These are phyloP conservation scores for Candida freyschussii DNA, from an alignment of 1,139 yeast genomes.

Conservation along the genomic window DNA sequence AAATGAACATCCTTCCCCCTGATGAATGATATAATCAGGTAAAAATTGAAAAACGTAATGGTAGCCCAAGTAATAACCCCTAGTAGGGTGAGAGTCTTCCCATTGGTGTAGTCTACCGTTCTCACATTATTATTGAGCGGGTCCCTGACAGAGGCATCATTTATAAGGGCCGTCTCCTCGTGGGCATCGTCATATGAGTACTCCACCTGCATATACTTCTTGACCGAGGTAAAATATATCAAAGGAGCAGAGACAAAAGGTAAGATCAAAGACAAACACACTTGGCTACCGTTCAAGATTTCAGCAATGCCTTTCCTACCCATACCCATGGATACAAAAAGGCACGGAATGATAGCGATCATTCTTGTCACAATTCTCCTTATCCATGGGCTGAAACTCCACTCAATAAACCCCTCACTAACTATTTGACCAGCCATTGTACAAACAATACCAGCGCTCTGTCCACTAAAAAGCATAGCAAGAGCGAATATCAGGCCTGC, in stretches of 20 bases:
- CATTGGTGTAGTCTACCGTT: conserved; percentile 61
- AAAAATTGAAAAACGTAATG: conserved; percentile 71
- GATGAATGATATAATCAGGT: conserved; percentile 65
- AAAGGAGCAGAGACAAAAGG: conserved; percentile 92
- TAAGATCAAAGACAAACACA: conserved; percentile 72
- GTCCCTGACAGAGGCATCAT: conserved; percentile 4
- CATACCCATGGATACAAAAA: conserved; percentile 66
- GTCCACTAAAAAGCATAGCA: conserved; percentile 92
- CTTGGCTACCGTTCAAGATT: conserved; percentile 83
- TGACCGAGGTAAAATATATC: conserved; percentile 74
- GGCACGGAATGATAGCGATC: conserved; percentile 85
- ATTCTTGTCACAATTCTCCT: conserved; percentile 80
- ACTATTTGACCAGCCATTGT: conserved; percentile 97
- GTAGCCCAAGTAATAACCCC: conserved; percentile 60
- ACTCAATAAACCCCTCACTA: conserved; percentile 83
- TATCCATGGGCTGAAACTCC: conserved; percentile 84
- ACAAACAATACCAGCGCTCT: conserved; percentile 97
- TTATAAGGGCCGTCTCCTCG: conserved; percentile 3
- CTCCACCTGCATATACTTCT: conserved; percentile 69
- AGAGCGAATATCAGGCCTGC: conserved; percentile 92
- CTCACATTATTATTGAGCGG: conserved; percentile 8
- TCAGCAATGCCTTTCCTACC: conserved; percentile 85
- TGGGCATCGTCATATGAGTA: conserved; percentile 23
- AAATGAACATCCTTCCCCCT: conserved; percentile 59
- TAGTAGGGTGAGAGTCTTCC: conserved; percentile 42